A percentile compares a stretch with the other conserved stretches of the same genome.
These are phyloP conservation scores for Mucor saturninus DNA, from an alignment of 371 early-diverging fungal species.

Conservation along the genomic window DNA sequence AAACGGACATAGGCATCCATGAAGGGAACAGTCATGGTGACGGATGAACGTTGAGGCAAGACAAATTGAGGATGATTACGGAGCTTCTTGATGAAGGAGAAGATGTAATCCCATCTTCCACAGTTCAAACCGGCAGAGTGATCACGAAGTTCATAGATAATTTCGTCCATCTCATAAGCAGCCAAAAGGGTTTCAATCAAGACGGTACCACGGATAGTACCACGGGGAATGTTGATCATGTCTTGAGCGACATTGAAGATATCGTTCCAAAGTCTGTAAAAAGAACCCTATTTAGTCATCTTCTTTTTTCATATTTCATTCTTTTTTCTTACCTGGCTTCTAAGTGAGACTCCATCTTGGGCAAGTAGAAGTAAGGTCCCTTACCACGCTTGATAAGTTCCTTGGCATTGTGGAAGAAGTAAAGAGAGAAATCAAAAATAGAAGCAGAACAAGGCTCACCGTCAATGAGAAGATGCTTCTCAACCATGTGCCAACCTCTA, in stretches of 20 bases:
- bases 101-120: constrained; percentile 99
- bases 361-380: constrained; percentile 97
- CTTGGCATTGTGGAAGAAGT: constrained; percentile 96
- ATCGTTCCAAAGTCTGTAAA: constrained; percentile 90
- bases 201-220: constrained; percentile 96
- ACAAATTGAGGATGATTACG: constrained; percentile 83
- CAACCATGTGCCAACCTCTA: constrained; percentile 98
- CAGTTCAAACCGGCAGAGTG: constrained; percentile 97
- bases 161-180: constrained; percentile 98
- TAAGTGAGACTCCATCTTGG: constrained; percentile 96
- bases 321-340: constrained; percentile 73
- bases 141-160: constrained; percentile 96
- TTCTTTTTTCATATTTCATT: background rate
- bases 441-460: constrained; percentile 90
- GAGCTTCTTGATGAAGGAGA: constrained; percentile 97
- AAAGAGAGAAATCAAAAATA: constrained; percentile 95
- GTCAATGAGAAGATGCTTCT: constrained; percentile 91
- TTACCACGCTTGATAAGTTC: constrained; percentile 79
- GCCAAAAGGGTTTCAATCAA: constrained; percentile 97
- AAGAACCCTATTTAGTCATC: background rate
- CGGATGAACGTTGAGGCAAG: constrained; percentile 89
- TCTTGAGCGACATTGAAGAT: constrained; percentile 95
- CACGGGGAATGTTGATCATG: constrained; percentile 85
- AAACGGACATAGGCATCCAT: constrained; percentile 94
- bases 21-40: constrained; percentile 94